Conservation (phyloP, 169 alveolate species). For the Eimeria praecox region DNA sequence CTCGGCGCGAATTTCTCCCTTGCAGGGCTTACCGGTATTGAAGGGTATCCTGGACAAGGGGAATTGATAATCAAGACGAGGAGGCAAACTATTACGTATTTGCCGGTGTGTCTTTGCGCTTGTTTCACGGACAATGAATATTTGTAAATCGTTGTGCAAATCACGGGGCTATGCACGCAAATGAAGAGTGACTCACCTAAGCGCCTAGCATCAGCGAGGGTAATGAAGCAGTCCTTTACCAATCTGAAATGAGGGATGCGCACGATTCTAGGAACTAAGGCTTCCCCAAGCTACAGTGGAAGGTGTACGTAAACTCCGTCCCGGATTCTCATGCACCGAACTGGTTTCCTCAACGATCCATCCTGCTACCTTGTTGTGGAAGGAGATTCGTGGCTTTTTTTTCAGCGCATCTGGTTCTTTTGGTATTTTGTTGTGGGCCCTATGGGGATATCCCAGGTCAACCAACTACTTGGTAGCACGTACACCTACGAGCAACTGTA, state of each 20-base stretch:
- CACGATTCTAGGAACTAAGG: not conserved
- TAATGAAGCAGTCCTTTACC: not conserved
- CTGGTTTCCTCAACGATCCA: not conserved
- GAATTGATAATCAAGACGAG: not conserved
- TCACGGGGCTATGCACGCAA: not conserved
- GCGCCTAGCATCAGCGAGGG: not conserved
- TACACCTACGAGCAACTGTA: not conserved
- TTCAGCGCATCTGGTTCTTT: not conserved
- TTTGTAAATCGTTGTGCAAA: not conserved
- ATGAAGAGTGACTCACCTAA: not conserved
- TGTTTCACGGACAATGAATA: not conserved
- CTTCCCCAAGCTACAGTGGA: not conserved
- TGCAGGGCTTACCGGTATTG: not conserved
- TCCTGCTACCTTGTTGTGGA: not conserved
- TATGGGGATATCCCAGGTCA: not conserved
- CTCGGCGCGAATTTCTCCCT: constrained; percentile 81
- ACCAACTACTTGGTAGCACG: not conserved
- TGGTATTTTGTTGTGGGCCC: not conserved
- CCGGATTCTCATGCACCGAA: not conserved
- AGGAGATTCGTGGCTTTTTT: not conserved
- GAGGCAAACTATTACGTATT: not conserved
- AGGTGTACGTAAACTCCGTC: not conserved
- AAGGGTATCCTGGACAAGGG: constrained; percentile 17
- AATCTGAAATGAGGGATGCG: not conserved
- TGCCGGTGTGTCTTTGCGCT: not conserved